Evolutionary conservation across 2,329 filamentous ascomycete species (phyloP).

Genomic region (Alternaria sp.): DNA sequence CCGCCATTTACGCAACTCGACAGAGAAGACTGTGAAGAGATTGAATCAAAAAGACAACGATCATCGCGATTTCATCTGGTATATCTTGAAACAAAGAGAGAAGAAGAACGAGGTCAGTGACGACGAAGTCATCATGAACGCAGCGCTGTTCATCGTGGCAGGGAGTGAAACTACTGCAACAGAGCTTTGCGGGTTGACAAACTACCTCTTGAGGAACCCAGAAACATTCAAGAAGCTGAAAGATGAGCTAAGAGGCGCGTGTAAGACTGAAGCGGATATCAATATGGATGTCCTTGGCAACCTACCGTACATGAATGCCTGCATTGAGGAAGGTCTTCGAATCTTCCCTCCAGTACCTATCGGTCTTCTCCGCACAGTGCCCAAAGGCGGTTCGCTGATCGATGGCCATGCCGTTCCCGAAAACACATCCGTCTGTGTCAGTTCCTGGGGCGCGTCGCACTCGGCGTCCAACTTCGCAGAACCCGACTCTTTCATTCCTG

Average conservation of each 20-base stretch:
- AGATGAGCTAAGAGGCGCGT: slow-evolving; percentile 38
- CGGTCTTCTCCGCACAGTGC: slow-evolving; percentile 50
- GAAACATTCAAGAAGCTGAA: slow-evolving; percentile 33
- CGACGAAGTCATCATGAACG: slow-evolving; percentile 46
- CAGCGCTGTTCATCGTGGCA: slow-evolving; percentile 44
- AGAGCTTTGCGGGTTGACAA: slow-evolving; percentile 43
- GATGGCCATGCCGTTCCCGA: slow-evolving; percentile 51
- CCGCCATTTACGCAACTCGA: slow-evolving; percentile 41
- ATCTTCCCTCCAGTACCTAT: slow-evolving; percentile 58
- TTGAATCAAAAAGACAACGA: slow-evolving; percentile 40
- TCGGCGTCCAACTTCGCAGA: slow-evolving; percentile 43
- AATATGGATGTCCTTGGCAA: slow-evolving; percentile 40
- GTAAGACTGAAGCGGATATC: slow-evolving; percentile 42
- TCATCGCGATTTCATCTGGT: slow-evolving; percentile 49
- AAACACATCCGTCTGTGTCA: slow-evolving; percentile 38
- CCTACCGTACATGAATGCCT: slow-evolving; percentile 56
- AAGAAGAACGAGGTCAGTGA: slow-evolving; percentile 48
- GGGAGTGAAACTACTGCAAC: slow-evolving; percentile 49
- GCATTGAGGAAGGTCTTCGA: slow-evolving; percentile 58
- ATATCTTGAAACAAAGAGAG: slow-evolving; percentile 43
- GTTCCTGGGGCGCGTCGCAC: slow-evolving; percentile 41
- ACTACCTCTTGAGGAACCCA: slow-evolving; percentile 42
- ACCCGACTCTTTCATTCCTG: slow-evolving; percentile 47
- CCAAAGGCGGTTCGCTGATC: slow-evolving; percentile 49
- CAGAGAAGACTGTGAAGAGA: slow-evolving; percentile 41